phyloP scores from a whole-genome alignment of 805 yeast genomes.

The Candida nitratophila region DNA sequence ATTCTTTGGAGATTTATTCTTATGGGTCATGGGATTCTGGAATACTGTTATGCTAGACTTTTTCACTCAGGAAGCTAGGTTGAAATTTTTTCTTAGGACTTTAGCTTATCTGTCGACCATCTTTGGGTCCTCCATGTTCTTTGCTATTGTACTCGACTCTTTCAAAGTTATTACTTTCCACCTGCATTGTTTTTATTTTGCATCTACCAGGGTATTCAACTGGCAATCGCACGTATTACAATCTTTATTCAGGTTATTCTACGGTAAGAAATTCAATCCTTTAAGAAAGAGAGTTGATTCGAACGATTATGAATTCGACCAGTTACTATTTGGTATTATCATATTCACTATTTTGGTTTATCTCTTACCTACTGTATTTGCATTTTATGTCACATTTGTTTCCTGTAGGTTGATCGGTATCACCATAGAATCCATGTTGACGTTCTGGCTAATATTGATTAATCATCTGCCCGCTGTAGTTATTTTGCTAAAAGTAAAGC shows the following conservation, averaged over 20 bases:
- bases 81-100: constrained; percentile 8
- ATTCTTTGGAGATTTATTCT: constrained; percentile 78
- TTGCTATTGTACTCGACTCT: constrained; percentile 62
- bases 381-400: constrained; percentile 75
- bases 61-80: background rate
- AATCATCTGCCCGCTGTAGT: constrained; percentile 89
- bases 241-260: constrained; percentile 75
- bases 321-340: constrained; percentile 80
- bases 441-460: constrained; percentile 52
- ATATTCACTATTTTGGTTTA: constrained; percentile 74
- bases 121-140: constrained; percentile 61
- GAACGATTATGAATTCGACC: constrained; percentile 79
- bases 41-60: constrained; percentile 4
- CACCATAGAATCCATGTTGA: constrained; percentile 42
- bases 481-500: constrained; percentile 68
- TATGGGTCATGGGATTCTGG: constrained; percentile 82
- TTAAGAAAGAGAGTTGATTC: constrained; percentile 82
- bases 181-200: constrained; percentile 66
- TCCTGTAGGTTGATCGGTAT: constrained; percentile 47
- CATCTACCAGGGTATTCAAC: constrained; percentile 71
- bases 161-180: constrained; percentile 61
- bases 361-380: constrained; percentile 78
- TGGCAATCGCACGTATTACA: constrained; percentile 63
- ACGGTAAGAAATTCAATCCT: constrained; percentile 84
- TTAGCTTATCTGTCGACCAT: constrained; percentile 12